These are phyloP conservation scores for Fusarium poae DNA, from an alignment of 2,329 filamentous ascomycete species.

Conservation along the genomic window DNA sequence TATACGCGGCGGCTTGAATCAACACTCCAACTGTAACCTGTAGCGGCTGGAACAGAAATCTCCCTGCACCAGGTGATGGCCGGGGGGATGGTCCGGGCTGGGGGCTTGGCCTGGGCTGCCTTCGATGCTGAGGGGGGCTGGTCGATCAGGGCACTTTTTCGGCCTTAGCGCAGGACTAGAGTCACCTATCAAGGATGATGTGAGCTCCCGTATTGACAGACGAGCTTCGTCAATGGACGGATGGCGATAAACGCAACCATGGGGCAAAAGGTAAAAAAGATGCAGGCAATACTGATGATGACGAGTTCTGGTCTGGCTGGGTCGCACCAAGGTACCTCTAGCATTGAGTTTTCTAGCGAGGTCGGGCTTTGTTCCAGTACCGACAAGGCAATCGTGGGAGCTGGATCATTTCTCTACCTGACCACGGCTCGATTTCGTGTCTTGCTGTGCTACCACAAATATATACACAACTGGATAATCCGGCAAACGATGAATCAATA, in stretches of 20 bases:
- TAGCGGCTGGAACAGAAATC: constrained; percentile 24
- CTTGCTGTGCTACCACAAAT: constrained; percentile 7
- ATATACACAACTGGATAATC: not conserved
- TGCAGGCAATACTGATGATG: constrained; percentile 36
- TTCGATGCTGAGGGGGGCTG: constrained; percentile 42
- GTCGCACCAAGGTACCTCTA: constrained; percentile 12
- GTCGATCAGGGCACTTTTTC: constrained; percentile 43
- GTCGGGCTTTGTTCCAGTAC: constrained; percentile 7
- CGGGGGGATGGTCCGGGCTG: constrained; percentile 37
- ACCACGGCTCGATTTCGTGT: not conserved
- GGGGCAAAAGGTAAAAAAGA: constrained; percentile 35
- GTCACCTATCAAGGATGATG: constrained; percentile 36
- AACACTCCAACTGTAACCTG: constrained; percentile 23
- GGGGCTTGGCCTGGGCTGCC: constrained; percentile 37
- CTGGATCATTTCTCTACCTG: not conserved
- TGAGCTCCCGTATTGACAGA: constrained; percentile 20
- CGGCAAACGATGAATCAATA: not conserved
- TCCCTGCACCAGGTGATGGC: constrained; percentile 43
- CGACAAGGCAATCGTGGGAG: not conserved
- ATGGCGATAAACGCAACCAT: constrained; percentile 43
- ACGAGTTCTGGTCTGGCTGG: constrained; percentile 15
- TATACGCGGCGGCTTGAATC: constrained; percentile 1
- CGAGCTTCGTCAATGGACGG: constrained; percentile 21
- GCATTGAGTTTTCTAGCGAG: constrained; percentile 7
- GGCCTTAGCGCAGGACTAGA: constrained; percentile 34